A percentile compares a stretch with the other conserved stretches of the same genome.
phyloP scores from a whole-genome alignment of 192 early-diverging fungal species.

The Tieghemiomyces parasiticus region DNA sequence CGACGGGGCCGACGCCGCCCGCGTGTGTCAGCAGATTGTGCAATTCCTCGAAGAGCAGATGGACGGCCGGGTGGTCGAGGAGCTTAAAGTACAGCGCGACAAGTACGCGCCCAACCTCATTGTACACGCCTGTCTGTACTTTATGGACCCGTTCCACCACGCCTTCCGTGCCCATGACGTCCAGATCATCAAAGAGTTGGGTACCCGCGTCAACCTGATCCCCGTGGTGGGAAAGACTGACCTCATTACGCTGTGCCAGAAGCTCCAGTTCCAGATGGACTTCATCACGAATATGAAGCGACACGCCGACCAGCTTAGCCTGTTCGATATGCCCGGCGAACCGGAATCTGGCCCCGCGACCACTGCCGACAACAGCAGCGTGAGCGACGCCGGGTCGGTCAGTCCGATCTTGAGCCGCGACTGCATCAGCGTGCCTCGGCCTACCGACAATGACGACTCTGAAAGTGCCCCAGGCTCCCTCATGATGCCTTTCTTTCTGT shows the following conservation, averaged over 20 bases:
- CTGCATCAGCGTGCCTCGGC: slow-evolving; percentile 44
- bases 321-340: slow-evolving; percentile 53
- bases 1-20: not conserved
- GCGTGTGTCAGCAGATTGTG: not conserved
- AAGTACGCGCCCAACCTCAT: slow-evolving; percentile 6
- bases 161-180: slow-evolving; percentile 57
- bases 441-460: slow-evolving; percentile 15
- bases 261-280: slow-evolving; percentile 73
- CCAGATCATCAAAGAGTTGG: slow-evolving; percentile 88
- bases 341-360: slow-evolving; percentile 66
- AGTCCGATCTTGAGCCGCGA: slow-evolving; percentile 87
- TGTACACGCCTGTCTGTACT: slow-evolving; percentile 78
- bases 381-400: slow-evolving; percentile 71
- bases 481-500: slow-evolving; percentile 8
- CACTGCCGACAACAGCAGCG: slow-evolving; percentile 60
- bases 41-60: slow-evolving; percentile 1
- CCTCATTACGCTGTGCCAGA: slow-evolving; percentile 70
- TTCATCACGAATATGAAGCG: slow-evolving; percentile 59
- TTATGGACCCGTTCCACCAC: slow-evolving; percentile 59
- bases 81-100: not conserved
- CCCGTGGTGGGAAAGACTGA: slow-evolving; percentile 91
- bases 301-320: slow-evolving; percentile 73
- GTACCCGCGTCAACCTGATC: slow-evolving; percentile 83
- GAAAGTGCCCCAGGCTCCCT: not conserved
- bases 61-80: slow-evolving; percentile 4